Conservation (phyloP, 805 yeast genomes). For the Kuraishia floccosa region DNA sequence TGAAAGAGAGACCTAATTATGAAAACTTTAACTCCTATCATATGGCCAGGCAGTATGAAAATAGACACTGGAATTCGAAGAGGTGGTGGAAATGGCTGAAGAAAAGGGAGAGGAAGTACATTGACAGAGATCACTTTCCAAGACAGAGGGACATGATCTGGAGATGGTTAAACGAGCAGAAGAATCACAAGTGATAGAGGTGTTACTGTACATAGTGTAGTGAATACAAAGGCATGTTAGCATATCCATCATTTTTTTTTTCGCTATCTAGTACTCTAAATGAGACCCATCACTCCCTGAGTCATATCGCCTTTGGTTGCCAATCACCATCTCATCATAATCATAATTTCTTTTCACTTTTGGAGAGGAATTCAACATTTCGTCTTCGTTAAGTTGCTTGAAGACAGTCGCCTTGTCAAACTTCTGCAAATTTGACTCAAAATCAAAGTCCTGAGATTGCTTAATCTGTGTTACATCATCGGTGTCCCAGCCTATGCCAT, state of each 20-base stretch:
- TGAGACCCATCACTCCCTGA: no score
- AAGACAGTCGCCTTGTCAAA: constrained; percentile 77
- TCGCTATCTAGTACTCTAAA: no score
- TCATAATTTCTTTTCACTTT: no score
- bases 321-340: no score
- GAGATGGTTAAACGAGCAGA: constrained; percentile 43
- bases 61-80: neutral
- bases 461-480: constrained; percentile 38
- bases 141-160: constrained; percentile 33
- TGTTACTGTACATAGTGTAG: constrained; percentile 1
- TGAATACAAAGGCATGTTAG: no score
- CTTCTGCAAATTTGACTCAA: constrained; percentile 67
- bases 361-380: no score
- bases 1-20: neutral
- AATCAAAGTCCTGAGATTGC: constrained; percentile 63
- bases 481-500: constrained; percentile 34
- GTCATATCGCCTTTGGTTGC: no score
- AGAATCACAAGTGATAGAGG: constrained; percentile 11
- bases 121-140: no score
- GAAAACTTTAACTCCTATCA: neutral
- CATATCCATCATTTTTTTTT: no score
- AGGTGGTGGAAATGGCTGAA: neutral
- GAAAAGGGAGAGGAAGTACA: constrained; percentile 7
- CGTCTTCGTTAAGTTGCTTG: constrained; percentile 60
- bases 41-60: neutral